Evolutionary conservation across 768 basidiomycete species (phyloP), one percentile per base, ranked within the genome.

Genomic region (Strobilomyces echinocephalus): DNA sequence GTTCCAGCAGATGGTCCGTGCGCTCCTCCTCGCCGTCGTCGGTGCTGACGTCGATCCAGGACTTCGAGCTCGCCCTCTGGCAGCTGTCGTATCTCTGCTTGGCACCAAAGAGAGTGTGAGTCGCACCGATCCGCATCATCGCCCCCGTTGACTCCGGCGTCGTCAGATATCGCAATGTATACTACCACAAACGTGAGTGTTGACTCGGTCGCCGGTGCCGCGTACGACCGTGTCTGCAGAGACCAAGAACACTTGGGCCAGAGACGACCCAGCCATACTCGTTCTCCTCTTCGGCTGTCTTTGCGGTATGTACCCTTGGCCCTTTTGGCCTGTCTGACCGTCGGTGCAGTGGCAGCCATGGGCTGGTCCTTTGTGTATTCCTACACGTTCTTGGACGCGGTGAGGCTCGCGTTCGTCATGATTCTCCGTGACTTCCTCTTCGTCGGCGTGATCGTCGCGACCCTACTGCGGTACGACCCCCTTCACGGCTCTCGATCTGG

Each of bases 171-270:
- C 86, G 93, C 46, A 95, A 97, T 72, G 95, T 97, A 8, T 98
- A 97, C 69, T 97, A 95, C 66, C 95, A 97, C 73, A 95, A 95
- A 73, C 91, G 95, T 95, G 66, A 64, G 85, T 71, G 46, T 40
- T 30, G 0, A 3, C 47, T 6, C 46, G 38, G 40, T 41, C 10
- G 10, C 16, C 0, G 3, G 36, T n/a, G 3, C 20, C 9, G 4
- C 31, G 16, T 55, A 31, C n/a, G 42, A 34, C 36, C 59, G 35
- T 20, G 40, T 44, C 40, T 38, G 57, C 72, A 90, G 93, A 97
- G 76, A 97, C 95, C 18, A 97, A 97, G 78, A 97, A 98, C 69
- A 92, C 89, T 15, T 97, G 95, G 95, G 93, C 95, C 18, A 78
- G 95, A 69, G 95, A 98, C 70, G 95, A 98, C 66, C 95, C 95